These are phyloP conservation scores for Plectosphaerella plurivora DNA, from an alignment of 2,329 filamentous ascomycete species.

Conservation along the genomic window DNA sequence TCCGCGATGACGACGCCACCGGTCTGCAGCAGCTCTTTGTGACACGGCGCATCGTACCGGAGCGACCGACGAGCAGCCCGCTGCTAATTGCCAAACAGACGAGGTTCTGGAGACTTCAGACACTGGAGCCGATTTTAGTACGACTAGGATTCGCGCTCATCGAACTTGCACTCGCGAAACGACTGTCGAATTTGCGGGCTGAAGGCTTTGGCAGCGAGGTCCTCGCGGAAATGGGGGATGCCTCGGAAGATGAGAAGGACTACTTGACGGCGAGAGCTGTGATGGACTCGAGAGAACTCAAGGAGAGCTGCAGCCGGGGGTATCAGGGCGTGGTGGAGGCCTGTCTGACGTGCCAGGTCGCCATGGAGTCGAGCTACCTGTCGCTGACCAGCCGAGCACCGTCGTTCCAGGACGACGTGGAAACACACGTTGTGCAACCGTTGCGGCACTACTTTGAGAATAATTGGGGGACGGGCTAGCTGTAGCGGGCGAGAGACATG, in stretches of 20 bases:
- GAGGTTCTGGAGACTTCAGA: background rate
- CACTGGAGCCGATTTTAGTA: slow-evolving; percentile 2
- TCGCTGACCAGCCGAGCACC: background rate
- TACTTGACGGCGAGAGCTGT: background rate
- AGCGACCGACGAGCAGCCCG: background rate
- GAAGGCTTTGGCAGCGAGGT: background rate
- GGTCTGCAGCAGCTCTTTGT: background rate
- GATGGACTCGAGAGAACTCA: background rate
- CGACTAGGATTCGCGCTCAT: slow-evolving; percentile 4
- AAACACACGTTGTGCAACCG: background rate
- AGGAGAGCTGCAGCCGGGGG: background rate
- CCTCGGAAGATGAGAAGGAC: background rate
- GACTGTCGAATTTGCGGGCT: background rate
- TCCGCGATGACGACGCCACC: background rate
- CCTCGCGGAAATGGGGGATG: background rate
- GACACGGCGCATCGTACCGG: background rate
- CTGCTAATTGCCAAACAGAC: background rate
- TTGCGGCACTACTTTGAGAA: slow-evolving; percentile 1
- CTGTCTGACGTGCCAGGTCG: slow-evolving; percentile 1
- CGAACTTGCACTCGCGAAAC: slow-evolving; percentile 2
- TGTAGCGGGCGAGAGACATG: background rate
- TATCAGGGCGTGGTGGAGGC: slow-evolving; percentile 4
- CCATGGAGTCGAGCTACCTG: background rate
- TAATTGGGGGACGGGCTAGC: background rate
- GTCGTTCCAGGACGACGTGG: slow-evolving; percentile 3